Base-by-base conservation (phyloP, 495 filamentous ascomycete species). In the Mycothermus thermophilus region DNA sequence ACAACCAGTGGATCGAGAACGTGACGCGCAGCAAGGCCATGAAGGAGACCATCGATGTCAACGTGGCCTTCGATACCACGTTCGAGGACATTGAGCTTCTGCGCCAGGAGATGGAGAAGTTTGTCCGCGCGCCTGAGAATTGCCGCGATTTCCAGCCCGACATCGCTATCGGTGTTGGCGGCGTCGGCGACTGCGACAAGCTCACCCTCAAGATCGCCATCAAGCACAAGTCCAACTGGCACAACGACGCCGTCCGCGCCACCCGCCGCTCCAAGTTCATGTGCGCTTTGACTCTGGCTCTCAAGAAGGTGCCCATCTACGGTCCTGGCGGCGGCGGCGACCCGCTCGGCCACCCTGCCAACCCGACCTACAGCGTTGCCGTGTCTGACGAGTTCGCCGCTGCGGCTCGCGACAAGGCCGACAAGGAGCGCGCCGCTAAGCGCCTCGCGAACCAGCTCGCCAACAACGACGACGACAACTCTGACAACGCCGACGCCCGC, bases 161-260 rank as follows among this genome's bases (percentile, higher is more conserved):
- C 34, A 60, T 97, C 30, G 64, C 74, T 32, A 69, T 95, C 32
- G 77, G 83, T 37, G 71, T 93, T 12, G 67, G 72, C 19, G 77
- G 84, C 19, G 74, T 95, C 15, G 81, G 75, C 19, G 79, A 90
- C 47, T 76, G 93, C 65, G 82, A 93, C 53, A 90, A 92, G 54
- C 63, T 97, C 18, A 72, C 79, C 46, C 70, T 97, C 23, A 75
- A 73, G 40, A 70, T 90, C 24, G 79, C 82, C 41, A 84, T 95
- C 48, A 75, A 75, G 39, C 86, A 95, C 65, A 94, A 94, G 63
- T 80, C 79, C 41, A 97, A 96, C 62, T 97, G 90, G 90, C 75
- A 87, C 29, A 94, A 92, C 54, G 88, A 93, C 40, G 69, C 73
- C 19, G 66, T 96, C 25, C 78, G 88, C 15, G 74, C 80, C 15